phyloP scores from a whole-genome alignment of 495 filamentous ascomycete genomes.

The Penicillium chermesinum region DNA sequence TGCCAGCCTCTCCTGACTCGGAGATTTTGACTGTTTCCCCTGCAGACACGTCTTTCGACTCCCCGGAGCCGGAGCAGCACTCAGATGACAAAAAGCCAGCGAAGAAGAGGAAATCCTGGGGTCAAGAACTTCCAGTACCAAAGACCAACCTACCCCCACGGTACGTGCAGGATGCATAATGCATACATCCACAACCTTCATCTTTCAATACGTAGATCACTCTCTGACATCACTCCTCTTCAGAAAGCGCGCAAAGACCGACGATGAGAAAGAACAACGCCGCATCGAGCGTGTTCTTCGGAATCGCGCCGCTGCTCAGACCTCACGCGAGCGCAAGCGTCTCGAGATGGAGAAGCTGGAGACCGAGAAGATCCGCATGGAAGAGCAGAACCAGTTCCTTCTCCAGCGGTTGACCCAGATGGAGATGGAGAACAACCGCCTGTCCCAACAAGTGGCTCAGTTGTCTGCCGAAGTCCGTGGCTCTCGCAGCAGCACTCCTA shows the following conservation, averaged over 20 bases:
- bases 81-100: conserved; percentile 70
- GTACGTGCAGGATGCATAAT: too few species aligned
- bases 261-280: conserved; percentile 97
- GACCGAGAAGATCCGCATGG: conserved; percentile 61
- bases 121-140: conserved; percentile 90
- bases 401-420: conserved; percentile 58
- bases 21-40: conserved; percentile 47
- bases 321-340: conserved; percentile 91
- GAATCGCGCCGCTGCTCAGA: conserved; percentile 93
- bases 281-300: conserved; percentile 95
- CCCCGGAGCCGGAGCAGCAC: conserved; percentile 25
- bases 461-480: conserved; percentile 56
- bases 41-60: conserved; percentile 42
- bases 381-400: conserved; percentile 65
- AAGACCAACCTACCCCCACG: conserved; percentile 95
- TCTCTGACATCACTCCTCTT: conserved; percentile 4
- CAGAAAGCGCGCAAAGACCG: conserved; percentile 96
- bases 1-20: conserved; percentile 27
- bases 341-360: conserved; percentile 89
- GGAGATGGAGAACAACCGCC: conserved; percentile 59
- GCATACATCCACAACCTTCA: not conserved
- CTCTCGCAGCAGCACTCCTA: conserved; percentile 40
- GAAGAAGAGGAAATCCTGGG: conserved; percentile 99
- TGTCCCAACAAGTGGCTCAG: conserved; percentile 61
- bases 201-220: not conserved